phyloP scores from a whole-genome alignment of 2,329 filamentous ascomycete species.

The Fusarium beomiforme region DNA sequence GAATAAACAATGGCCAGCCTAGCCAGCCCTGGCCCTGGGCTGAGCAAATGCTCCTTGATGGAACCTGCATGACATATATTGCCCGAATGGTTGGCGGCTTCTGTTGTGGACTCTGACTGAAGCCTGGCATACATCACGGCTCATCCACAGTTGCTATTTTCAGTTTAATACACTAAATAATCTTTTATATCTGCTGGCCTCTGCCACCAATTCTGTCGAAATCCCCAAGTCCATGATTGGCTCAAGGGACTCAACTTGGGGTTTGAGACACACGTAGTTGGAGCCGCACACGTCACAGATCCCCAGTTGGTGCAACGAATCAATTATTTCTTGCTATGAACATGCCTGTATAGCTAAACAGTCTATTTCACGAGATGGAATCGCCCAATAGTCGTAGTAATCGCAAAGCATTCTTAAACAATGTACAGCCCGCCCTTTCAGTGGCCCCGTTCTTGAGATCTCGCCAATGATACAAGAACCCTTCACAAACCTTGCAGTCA shows the following conservation, averaged over 20 bases:
- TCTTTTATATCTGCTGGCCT: not conserved
- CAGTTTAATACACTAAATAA: not conserved
- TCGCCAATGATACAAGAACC: not conserved
- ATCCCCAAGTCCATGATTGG: not conserved
- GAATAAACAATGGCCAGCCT: constrained; percentile 7
- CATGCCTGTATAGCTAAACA: not conserved
- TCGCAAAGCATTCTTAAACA: constrained; percentile 10
- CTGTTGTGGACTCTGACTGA: not conserved
- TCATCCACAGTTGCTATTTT: constrained; percentile 14
- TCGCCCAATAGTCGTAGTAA: not conserved
- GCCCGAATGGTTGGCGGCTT: not conserved
- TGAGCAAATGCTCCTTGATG: constrained; percentile 25
- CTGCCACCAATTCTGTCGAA: not conserved
- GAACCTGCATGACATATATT: constrained; percentile 20
- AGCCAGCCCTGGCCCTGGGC: not conserved
- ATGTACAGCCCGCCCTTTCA: not conserved
- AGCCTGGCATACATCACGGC: constrained; percentile 12
- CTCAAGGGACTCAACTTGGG: not conserved
- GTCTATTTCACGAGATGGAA: not conserved
- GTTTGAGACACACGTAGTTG: not conserved
- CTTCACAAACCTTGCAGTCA: not conserved
- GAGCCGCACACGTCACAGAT: not conserved
- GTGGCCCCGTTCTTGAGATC: not conserved
- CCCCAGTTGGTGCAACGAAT: not conserved
- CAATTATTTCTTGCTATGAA: not conserved